Percentiles rank a stretch among this genome's conserved stretches.
Evolutionary conservation across 257 asterid genomes (phyloP).

Genomic region (Nicotiana attenuata): DNA sequence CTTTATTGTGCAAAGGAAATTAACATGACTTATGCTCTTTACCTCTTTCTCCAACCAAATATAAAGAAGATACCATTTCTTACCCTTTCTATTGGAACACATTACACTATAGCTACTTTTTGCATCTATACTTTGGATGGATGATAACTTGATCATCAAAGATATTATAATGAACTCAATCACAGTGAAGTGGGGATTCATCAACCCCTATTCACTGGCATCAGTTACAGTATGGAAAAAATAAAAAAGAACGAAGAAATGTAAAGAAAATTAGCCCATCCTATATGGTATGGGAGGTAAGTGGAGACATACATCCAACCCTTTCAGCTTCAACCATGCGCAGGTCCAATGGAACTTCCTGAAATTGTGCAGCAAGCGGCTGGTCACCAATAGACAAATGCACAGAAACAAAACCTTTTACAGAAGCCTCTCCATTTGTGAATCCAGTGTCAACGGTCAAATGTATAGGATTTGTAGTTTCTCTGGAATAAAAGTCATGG

Average conservation of each 20-base stretch:
- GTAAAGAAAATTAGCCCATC: background rate
- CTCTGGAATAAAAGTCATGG: conserved; percentile 58
- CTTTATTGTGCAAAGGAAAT: background rate
- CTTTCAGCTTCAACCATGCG: conserved; percentile 92
- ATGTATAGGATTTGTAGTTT: conserved; percentile 54
- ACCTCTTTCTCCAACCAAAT: background rate
- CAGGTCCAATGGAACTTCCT: conserved; percentile 80
- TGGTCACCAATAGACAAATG: conserved; percentile 79
- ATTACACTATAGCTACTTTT: background rate
- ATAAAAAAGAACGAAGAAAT: background rate
- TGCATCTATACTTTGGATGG: background rate
- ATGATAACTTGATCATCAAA: background rate
- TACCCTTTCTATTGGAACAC: background rate
- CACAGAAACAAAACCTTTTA: conserved; percentile 51
- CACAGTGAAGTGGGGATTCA: background rate
- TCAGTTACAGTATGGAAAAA: background rate
- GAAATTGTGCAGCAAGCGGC: conserved; percentile 91
- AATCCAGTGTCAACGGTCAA: conserved; percentile 70
- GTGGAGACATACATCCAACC: conserved; percentile 69
- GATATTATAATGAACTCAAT: background rate
- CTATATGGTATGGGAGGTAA: background rate
- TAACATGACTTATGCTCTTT: background rate
- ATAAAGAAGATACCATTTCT: background rate
- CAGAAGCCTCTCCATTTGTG: conserved; percentile 44
- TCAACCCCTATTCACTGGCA: background rate